These are phyloP conservation scores for Fusarium sp. DNA, from an alignment of 2,329 filamentous ascomycete genomes.

Conservation along the genomic window DNA sequence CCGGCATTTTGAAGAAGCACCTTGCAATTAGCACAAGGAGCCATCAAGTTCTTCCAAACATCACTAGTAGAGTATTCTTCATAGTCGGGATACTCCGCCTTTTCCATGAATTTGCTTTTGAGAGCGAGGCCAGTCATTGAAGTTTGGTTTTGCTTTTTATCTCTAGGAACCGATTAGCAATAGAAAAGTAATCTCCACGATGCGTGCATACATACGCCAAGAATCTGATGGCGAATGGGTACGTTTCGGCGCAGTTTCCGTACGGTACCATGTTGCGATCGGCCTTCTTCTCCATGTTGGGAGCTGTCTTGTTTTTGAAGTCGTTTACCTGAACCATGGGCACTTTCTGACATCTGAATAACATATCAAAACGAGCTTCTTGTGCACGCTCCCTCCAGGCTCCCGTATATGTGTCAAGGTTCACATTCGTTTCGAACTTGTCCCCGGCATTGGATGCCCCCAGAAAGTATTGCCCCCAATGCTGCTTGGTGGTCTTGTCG, in stretches of 20 bases:
- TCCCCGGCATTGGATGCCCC: neutral
- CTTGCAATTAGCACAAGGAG: neutral
- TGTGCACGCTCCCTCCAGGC: neutral
- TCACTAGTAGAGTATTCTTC: neutral
- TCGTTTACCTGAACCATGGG: neutral
- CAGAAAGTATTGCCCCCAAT: neutral
- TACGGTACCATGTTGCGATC: neutral
- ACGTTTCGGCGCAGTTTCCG: conserved; percentile 7
- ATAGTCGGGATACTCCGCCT: neutral
- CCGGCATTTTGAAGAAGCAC: neutral
- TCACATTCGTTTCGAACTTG: neutral
- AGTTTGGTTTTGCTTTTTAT: neutral
- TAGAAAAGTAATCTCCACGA: neutral
- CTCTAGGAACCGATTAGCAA: neutral
- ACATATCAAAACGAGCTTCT: neutral
- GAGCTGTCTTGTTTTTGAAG: neutral
- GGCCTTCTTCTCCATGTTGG: neutral
- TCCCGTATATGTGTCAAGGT: neutral
- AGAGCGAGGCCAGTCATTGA: neutral
- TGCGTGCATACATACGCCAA: neutral
- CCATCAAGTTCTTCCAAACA: neutral
- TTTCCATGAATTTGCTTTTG: neutral
- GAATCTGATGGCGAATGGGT: neutral
- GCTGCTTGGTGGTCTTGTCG: neutral
- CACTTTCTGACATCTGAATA: neutral